Conservation (phyloP, 192 early-diverging fungal species). For the Coemansia aciculifera region DNA sequence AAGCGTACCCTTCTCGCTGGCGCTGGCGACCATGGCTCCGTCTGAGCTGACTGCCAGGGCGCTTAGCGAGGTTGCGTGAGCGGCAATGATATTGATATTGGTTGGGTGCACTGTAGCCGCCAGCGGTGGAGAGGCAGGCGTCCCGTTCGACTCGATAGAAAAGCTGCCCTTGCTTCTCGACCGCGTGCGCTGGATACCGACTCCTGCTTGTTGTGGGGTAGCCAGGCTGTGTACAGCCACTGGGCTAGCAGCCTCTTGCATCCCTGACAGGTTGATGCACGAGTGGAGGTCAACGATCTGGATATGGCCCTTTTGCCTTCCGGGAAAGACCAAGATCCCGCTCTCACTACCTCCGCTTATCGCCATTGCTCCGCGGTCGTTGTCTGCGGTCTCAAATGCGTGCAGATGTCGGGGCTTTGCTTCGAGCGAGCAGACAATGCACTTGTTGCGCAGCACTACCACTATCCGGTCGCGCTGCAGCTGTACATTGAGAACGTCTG, state of each 20-base stretch:
- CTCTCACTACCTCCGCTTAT: conserved; percentile 64
- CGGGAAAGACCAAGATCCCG: conserved; percentile 82
- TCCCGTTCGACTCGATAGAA: conserved; percentile 33
- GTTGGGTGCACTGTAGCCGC: conserved; percentile 49
- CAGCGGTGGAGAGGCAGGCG: conserved; percentile 27
- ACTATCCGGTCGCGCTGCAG: conserved; percentile 77
- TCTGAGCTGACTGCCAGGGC: conserved; percentile 75
- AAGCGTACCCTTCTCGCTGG: conserved; percentile 88
- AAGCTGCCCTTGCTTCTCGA: conserved; percentile 46
- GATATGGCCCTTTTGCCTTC: conserved; percentile 78
- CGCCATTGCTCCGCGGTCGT: conserved; percentile 73
- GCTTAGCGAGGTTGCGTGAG: conserved; percentile 76
- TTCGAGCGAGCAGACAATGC: conserved; percentile 77
- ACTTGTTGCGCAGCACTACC: conserved; percentile 73
- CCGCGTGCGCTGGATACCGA: conserved; percentile 24
- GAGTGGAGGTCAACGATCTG: conserved; percentile 79
- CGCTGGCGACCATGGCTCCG: conserved; percentile 79
- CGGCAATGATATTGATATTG: conserved; percentile 78
- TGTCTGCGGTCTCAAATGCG: conserved; percentile 79
- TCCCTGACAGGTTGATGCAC: conserved; percentile 30
- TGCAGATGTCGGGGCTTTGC: conserved; percentile 71
- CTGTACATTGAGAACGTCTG: conserved; percentile 78
- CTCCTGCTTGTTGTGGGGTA: neutral
- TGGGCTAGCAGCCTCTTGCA: conserved; percentile 11
- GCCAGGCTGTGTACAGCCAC: neutral